These are phyloP conservation scores for Ophiognomonia clavigignenti-juglandacearum DNA, from an alignment of 2,329 filamentous ascomycete genomes.

Conservation along the genomic window DNA sequence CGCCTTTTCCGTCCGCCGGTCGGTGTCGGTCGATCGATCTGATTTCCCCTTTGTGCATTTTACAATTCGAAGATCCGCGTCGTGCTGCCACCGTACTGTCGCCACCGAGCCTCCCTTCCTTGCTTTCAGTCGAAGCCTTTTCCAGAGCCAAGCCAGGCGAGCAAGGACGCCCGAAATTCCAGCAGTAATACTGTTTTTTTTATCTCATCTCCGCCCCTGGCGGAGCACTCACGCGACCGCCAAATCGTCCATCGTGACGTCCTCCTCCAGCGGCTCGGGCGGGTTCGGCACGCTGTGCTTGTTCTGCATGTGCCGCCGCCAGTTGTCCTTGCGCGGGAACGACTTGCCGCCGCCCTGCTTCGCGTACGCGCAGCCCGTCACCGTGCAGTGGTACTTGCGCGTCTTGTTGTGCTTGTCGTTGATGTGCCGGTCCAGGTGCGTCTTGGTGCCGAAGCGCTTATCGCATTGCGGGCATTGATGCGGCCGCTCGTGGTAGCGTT, in stretches of 20 bases:
- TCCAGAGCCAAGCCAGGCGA: no score
- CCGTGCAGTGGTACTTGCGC: slow-evolving; percentile 54
- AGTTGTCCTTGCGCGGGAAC: slow-evolving; percentile 59
- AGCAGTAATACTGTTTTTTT: no score
- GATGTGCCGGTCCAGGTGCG: slow-evolving; percentile 56
- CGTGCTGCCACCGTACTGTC: no score
- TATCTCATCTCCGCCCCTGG: no score
- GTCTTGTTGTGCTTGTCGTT: slow-evolving; percentile 58
- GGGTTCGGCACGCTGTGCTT: slow-evolving; percentile 46
- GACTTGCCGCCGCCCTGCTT: slow-evolving; percentile 47
- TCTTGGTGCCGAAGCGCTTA: slow-evolving; percentile 57
- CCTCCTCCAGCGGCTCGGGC: slow-evolving; percentile 37
- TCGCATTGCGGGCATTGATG: slow-evolving; percentile 45
- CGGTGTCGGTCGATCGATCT: no score
- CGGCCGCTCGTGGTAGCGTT: slow-evolving; percentile 54
- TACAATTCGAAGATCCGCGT: no score
- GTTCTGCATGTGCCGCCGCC: slow-evolving; percentile 58
- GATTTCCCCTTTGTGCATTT: no score
- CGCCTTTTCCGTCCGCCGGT: no score
- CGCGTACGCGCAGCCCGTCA: slow-evolving; percentile 52
- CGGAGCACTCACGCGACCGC: no score
- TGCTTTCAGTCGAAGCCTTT: no score
- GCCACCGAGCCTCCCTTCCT: no score
- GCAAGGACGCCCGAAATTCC: no score
- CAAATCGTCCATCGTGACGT: slow-evolving; percentile 24